phyloP scores from a whole-genome alignment of 2,329 filamentous ascomycete species.

The Ceratocystis papillata region DNA sequence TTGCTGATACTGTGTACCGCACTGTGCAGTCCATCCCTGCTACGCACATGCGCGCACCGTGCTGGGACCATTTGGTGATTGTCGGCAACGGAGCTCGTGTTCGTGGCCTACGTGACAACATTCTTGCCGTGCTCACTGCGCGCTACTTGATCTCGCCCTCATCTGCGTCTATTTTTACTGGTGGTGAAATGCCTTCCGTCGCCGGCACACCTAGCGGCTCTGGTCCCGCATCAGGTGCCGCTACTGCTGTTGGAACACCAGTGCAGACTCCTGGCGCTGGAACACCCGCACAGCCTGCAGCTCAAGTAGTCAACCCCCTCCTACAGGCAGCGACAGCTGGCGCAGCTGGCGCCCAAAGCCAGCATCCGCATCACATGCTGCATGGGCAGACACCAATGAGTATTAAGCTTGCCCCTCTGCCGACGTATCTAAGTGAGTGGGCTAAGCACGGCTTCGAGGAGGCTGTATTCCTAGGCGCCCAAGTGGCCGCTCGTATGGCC shows the following conservation, averaged over 20 bases:
- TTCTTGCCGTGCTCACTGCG: slow-evolving; percentile 64
- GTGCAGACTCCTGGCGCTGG: slow-evolving; percentile 47
- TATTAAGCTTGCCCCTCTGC: slow-evolving; percentile 66
- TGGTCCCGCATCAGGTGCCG: slow-evolving; percentile 70
- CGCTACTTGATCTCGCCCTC: slow-evolving; percentile 87
- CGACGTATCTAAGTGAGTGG: slow-evolving; percentile 85
- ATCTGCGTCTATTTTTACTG: slow-evolving; percentile 86
- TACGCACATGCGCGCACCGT: slow-evolving; percentile 67
- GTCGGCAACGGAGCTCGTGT: slow-evolving; percentile 72
- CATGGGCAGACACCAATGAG: slow-evolving; percentile 66
- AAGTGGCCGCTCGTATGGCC: slow-evolving; percentile 61
- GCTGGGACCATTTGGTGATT: slow-evolving; percentile 88
- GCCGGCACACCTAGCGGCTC: slow-evolving; percentile 86
- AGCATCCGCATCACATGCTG: slow-evolving; percentile 38
- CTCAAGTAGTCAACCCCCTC: slow-evolving; percentile 66
- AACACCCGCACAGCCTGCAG: slow-evolving; percentile 41
- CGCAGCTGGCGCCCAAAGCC: slow-evolving; percentile 38
- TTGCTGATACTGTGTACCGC: slow-evolving; percentile 73
- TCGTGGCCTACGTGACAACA: slow-evolving; percentile 76
- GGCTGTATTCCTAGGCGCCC: slow-evolving; percentile 73
- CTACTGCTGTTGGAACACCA: slow-evolving; percentile 80
- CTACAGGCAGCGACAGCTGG: slow-evolving; percentile 82
- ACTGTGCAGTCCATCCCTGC: slow-evolving; percentile 75
- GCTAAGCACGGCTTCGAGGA: slow-evolving; percentile 72
- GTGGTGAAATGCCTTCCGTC: slow-evolving; percentile 72